A percentile compares a stretch with the other conserved stretches of the same genome.
Evolutionary conservation across 768 basidiomycete genomes (phyloP).

Genomic region (Zangia roseola): DNA sequence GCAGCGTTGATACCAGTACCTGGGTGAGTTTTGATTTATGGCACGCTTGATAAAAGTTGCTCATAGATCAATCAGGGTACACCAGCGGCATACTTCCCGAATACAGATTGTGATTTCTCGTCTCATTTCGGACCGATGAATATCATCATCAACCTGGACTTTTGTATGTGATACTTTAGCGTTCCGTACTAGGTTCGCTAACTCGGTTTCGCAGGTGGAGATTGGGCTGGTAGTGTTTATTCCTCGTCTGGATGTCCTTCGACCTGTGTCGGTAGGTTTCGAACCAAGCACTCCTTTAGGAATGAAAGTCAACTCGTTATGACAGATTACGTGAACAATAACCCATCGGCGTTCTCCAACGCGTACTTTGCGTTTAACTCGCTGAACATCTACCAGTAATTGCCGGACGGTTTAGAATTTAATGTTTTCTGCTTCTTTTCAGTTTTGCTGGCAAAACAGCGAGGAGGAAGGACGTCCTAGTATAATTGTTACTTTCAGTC

Average conservation of each 20-base stretch:
- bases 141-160: constrained; percentile 20
- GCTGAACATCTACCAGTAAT: constrained; percentile 20
- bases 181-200: background rate
- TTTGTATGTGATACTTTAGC: constrained; percentile 13
- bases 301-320: constrained; percentile 37
- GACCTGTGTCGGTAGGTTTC: constrained; percentile 25
- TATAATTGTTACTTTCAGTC: no score
- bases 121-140: constrained; percentile 19
- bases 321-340: constrained; percentile 45
- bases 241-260: constrained; percentile 24
- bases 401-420: no score
- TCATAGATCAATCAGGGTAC: constrained; percentile 7
- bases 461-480: no score
- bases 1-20: constrained; percentile 16
- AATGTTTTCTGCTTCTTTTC: no score
- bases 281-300: background rate
- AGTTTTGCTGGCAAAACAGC: no score
- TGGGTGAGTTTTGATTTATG: constrained; percentile 23
- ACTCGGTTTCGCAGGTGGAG: constrained; percentile 19
- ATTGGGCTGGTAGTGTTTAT: constrained; percentile 28
- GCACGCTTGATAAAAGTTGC: no score
- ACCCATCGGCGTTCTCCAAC: constrained; percentile 19
- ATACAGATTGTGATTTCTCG: constrained; percentile 12
- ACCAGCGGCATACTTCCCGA: constrained; percentile 16
- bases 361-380: constrained; percentile 26